Evolutionary conservation across 805 yeast genomes (phyloP).

Genomic region (Ogataea pini): DNA sequence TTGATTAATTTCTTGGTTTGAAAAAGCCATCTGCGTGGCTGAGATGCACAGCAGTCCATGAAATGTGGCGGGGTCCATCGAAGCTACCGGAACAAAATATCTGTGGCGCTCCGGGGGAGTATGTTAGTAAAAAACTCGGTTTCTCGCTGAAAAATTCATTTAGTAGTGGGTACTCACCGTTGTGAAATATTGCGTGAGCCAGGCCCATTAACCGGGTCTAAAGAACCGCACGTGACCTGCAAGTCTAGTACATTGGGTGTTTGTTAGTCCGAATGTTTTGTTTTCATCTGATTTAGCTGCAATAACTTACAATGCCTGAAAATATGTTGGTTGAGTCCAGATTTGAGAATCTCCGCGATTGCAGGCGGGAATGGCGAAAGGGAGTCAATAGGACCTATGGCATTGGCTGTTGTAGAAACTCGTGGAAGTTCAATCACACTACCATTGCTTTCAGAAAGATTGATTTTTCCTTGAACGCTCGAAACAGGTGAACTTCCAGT

Average conservation of each 20-base stretch:
- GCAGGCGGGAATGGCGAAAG: slow-evolving; percentile 8
- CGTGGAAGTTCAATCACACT: background rate
- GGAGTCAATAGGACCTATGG: background rate
- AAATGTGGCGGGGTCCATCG: slow-evolving; percentile 12
- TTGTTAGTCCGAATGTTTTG: background rate
- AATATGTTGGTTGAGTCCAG: slow-evolving; percentile 5
- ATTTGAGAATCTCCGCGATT: slow-evolving; percentile 1
- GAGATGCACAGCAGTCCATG: slow-evolving; percentile 13
- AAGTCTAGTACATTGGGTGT: slow-evolving; percentile 1
- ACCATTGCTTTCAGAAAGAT: background rate
- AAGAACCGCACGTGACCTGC: slow-evolving; percentile 11
- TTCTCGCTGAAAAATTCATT: background rate
- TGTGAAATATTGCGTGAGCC: slow-evolving; percentile 13
- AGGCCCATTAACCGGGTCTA: slow-evolving; percentile 14
- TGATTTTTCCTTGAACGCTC: background rate
- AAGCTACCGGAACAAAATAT: slow-evolving; percentile 13
- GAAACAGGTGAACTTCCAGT: background rate
- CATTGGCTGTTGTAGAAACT: background rate
- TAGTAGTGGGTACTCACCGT: slow-evolving; percentile 9
- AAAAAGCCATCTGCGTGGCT: slow-evolving; percentile 13
- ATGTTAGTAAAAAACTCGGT: background rate
- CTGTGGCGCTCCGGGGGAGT: too few species aligned
- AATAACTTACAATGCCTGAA: slow-evolving; percentile 12
- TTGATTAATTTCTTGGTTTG: slow-evolving; percentile 4
- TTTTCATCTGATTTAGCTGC: background rate